Evolutionary conservation across 2,329 filamentous ascomycete species (phyloP), one percentile per base, ranked within the genome.

Genomic region (Calonectria ilicicola): DNA sequence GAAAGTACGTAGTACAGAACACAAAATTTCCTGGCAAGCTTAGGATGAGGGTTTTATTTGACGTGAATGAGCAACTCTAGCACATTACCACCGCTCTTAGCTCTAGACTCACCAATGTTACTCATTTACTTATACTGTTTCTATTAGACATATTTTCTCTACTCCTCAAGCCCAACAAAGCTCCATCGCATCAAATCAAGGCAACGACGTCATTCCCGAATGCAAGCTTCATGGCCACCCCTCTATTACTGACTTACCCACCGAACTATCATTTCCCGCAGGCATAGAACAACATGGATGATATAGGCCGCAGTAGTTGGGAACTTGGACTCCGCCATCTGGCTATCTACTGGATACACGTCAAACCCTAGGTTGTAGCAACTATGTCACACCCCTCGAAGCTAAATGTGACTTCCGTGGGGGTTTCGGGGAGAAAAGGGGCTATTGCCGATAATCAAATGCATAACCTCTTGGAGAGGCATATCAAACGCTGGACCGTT

Each of bases 301-400:
- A 26, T 9, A 35, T 9, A 14, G 32, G 10, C 32, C 10, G 32
- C 35, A 40, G 7, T 27, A 60, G 12, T 35, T 21, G 32, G 35
- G 53, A 60, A 38, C 21, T 29, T 19, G 35, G 26, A 10, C 51
- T 32, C 53, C 21, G 10, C 32, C 53, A 8, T 60, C 27, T 21
- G 53, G 23, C 35, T 60, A 60, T 60, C 53, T 60, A 40, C 38
- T 40, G 53, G 53, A 60, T 60, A 40, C 53, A 60, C 53, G 53
- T 60, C 35, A 40, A 60, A 38, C 21, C n/a, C 32, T 35, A 12
- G 15, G 12, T 40, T 42, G 53, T 40, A 40, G 26, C 53, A 27
- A 40, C 32, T 40, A 26, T 35, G 53, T 40, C 32, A 38, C 21
- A 23, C 21, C 53, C 15, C 53, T 35, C 40, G 35, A 60, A 40